phyloP scores from a whole-genome alignment of 495 filamentous ascomycete species.

The Penicillium silybi region DNA sequence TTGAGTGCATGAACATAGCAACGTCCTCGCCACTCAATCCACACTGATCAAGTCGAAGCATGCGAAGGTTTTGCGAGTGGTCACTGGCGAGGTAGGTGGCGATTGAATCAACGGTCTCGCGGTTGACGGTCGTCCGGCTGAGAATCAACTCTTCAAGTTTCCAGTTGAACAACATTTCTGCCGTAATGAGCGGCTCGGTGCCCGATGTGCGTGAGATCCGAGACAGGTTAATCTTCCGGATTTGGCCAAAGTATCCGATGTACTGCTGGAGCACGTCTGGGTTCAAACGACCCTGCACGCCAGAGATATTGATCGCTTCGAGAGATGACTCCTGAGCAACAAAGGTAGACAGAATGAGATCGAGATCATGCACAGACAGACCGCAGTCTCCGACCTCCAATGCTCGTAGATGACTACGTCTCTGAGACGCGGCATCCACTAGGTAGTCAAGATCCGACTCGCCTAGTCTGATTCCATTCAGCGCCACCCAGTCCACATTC shows the following conservation, averaged over 20 bases:
- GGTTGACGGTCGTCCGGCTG: slow-evolving; percentile 60
- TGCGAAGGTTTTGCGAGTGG: slow-evolving; percentile 60
- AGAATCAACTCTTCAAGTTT: slow-evolving; percentile 69
- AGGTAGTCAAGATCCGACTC: slow-evolving; percentile 74
- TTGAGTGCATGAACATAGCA: slow-evolving; percentile 72
- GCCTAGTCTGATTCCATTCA: slow-evolving; percentile 80
- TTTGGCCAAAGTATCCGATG: slow-evolving; percentile 62
- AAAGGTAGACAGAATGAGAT: slow-evolving; percentile 42
- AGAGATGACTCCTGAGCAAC: slow-evolving; percentile 64
- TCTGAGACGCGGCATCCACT: slow-evolving; percentile 63
- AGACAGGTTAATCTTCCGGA: slow-evolving; percentile 70
- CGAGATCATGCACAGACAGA: slow-evolving; percentile 52
- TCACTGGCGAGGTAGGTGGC: slow-evolving; percentile 59
- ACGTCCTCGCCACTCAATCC: slow-evolving; percentile 73
- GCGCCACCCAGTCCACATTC: slow-evolving; percentile 72
- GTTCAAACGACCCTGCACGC: slow-evolving; percentile 68
- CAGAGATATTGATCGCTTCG: slow-evolving; percentile 73
- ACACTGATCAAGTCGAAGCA: slow-evolving; percentile 74
- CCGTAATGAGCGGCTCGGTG: slow-evolving; percentile 59
- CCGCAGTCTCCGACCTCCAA: slow-evolving; percentile 79
- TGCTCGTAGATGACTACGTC: slow-evolving; percentile 65
- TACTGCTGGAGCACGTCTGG: slow-evolving; percentile 59
- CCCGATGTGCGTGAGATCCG: slow-evolving; percentile 61
- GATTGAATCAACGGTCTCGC: slow-evolving; percentile 53
- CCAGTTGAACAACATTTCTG: slow-evolving; percentile 68